phyloP scores from a whole-genome alignment of 345 rosid genomes.

The Pugionium dolabratum region DNA sequence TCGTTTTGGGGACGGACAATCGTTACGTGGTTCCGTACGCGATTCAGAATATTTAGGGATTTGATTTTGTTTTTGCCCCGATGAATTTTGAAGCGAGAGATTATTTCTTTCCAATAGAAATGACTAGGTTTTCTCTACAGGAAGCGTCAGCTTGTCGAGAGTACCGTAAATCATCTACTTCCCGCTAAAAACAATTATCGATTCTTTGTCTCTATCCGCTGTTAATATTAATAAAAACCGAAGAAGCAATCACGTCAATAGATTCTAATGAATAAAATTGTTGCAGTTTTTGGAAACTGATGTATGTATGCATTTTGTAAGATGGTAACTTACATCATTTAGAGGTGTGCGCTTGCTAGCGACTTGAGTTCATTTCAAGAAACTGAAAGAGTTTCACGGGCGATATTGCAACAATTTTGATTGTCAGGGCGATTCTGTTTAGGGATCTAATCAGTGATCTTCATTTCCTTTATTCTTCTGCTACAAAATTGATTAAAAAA shows the following conservation, averaged over 20 bases:
- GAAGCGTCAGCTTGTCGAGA: neutral
- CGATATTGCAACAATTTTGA: slow-evolving; percentile 2
- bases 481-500: neutral
- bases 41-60: neutral
- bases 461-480: neutral
- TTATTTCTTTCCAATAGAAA: slow-evolving; percentile 11
- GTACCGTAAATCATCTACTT: neutral
- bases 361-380: slow-evolving; percentile 6
- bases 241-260: slow-evolving; percentile 3
- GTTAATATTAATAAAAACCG: neutral
- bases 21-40: neutral
- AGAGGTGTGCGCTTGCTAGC: neutral
- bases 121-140: neutral
- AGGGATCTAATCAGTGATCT: neutral
- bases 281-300: neutral
- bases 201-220: slow-evolving; percentile 23
- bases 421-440: neutral
- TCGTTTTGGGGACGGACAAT: neutral
- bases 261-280: neutral
- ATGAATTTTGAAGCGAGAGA: slow-evolving; percentile 18
- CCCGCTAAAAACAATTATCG: neutral
- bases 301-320: neutral
- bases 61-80: neutral
- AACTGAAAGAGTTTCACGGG: neutral
- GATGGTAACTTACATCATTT: slow-evolving; percentile 6